phyloP scores from a whole-genome alignment of 495 filamentous ascomycete species.

The Penicillium argentinense region DNA sequence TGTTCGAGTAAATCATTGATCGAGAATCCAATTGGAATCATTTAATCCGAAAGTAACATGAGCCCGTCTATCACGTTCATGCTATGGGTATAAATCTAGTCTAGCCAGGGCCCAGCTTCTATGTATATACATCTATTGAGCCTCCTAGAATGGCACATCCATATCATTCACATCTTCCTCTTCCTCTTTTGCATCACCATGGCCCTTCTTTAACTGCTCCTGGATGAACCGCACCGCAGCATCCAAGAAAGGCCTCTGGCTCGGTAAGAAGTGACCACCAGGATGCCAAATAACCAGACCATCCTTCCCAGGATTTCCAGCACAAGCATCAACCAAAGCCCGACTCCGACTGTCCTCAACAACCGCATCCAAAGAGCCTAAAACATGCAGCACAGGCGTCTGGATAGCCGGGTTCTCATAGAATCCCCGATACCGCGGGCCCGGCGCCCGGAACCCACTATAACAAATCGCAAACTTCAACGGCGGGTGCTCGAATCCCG shows the following conservation, averaged over 20 bases:
- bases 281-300: constrained; percentile 77
- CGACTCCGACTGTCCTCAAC: constrained; percentile 74
- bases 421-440: constrained; percentile 60
- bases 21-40: too few relatives aligned
- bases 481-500: constrained; percentile 47
- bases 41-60: too few relatives aligned
- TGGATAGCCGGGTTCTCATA: constrained; percentile 69
- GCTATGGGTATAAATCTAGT: constrained; percentile 13
- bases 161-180: constrained; percentile 62
- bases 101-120: not conserved
- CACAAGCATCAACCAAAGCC: constrained; percentile 67
- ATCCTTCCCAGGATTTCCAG: constrained; percentile 48
- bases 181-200: constrained; percentile 32
- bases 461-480: constrained; percentile 81
- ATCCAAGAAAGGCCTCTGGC: constrained; percentile 74
- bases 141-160: constrained; percentile 66
- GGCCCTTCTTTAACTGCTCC: constrained; percentile 48
- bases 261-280: constrained; percentile 89
- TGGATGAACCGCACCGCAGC: constrained; percentile 72
- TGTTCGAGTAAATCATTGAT: too few relatives aligned
- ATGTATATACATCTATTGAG: constrained; percentile 6
- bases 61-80: not conserved
- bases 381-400: constrained; percentile 78
- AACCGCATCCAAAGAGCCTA: constrained; percentile 85
- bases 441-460: constrained; percentile 72